Evolutionary conservation across 2,329 filamentous ascomycete genomes (phyloP).

Genomic region (Exophiala dermatitidis): DNA sequence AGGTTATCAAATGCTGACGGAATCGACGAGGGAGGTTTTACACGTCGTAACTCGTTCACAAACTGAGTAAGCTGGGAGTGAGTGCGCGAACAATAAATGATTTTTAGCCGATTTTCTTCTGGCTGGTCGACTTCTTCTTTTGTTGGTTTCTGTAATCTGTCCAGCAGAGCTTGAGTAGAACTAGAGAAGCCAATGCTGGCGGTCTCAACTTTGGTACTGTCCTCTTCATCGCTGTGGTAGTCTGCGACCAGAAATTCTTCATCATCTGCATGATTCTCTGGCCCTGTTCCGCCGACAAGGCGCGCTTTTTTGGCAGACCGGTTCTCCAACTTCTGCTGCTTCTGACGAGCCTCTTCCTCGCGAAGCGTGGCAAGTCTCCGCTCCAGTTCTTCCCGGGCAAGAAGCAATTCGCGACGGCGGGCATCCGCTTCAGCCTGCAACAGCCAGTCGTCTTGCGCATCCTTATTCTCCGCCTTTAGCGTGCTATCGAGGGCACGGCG

Average conservation of each 20-base stretch:
- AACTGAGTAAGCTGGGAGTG: conserved; percentile 90
- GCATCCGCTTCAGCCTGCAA: conserved; percentile 65
- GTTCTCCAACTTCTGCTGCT: conserved; percentile 3
- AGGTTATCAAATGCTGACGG: conserved; percentile 50
- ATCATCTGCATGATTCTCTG: conserved; percentile 42
- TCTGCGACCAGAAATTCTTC: conserved; percentile 69
- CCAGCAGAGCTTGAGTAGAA: conserved; percentile 67
- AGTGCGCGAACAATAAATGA: conserved; percentile 87
- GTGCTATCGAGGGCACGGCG: conserved; percentile 32
- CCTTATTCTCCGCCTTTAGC: conserved; percentile 30
- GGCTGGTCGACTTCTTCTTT: conserved; percentile 41
- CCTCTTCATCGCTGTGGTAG: conserved; percentile 58
- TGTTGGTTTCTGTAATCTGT: conserved; percentile 51
- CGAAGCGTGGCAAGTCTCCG: conserved; percentile 37
- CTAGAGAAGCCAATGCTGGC: conserved; percentile 54
- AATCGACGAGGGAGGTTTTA: conserved; percentile 69
- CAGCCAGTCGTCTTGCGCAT: conserved; percentile 79
- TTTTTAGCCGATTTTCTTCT: conserved; percentile 63
- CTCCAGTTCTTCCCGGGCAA: conserved; percentile 66
- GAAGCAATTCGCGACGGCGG: conserved; percentile 59
- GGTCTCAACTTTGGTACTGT: conserved; percentile 27
- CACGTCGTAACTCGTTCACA: conserved; percentile 69
- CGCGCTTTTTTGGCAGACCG: conserved; percentile 14
- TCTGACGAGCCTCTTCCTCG: conserved; percentile 12
- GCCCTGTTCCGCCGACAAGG: neutral